Evolutionary conservation across 2,329 filamentous ascomycete genomes (phyloP).

Genomic region (Pseudocercospora eumusae): DNA sequence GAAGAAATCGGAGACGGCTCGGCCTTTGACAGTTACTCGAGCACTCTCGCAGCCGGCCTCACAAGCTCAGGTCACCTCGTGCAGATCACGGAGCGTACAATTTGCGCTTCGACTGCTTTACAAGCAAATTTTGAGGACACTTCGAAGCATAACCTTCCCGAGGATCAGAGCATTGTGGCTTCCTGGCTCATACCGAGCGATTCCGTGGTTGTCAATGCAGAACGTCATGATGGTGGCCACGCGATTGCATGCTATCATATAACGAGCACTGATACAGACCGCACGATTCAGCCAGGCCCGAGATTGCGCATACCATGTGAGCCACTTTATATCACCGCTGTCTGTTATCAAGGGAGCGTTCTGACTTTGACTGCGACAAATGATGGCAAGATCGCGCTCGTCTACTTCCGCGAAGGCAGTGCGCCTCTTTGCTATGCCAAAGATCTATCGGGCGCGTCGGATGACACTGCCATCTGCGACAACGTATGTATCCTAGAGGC

Average conservation of each 20-base stretch:
- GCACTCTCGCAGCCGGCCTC: conserved; percentile 33
- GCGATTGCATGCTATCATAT: conserved; percentile 20
- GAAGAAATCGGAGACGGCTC: conserved; percentile 24
- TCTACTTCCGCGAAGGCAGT: conserved; percentile 11
- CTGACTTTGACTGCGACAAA: conserved; percentile 21
- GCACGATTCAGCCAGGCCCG: conserved; percentile 6
- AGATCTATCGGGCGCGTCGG: conserved; percentile 10
- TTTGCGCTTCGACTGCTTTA: conserved; percentile 29
- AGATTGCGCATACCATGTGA: conserved; percentile 9
- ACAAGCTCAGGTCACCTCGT: conserved; percentile 30
- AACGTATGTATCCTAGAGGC: conserved; percentile 28
- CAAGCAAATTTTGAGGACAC: conserved; percentile 36
- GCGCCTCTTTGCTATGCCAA: conserved; percentile 11
- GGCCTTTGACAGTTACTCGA: conserved; percentile 31
- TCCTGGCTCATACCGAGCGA: conserved; percentile 28
- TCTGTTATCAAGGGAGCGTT: conserved; percentile 5
- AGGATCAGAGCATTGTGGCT: conserved; percentile 27
- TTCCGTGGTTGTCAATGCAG: conserved; percentile 26
- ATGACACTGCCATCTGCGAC: conserved; percentile 29
- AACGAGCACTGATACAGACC: conserved; percentile 11
- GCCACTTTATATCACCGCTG: conserved; percentile 26
- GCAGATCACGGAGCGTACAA: conserved; percentile 34
- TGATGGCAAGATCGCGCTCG: conserved; percentile 19
- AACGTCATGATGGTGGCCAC: conserved; percentile 17
- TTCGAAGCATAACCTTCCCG: conserved; percentile 15